Percentiles rank a stretch among this genome's conserved stretches.
phyloP scores from a whole-genome alignment of 164 flowering plant genomes.

The Pachysandra terminalis region DNA sequence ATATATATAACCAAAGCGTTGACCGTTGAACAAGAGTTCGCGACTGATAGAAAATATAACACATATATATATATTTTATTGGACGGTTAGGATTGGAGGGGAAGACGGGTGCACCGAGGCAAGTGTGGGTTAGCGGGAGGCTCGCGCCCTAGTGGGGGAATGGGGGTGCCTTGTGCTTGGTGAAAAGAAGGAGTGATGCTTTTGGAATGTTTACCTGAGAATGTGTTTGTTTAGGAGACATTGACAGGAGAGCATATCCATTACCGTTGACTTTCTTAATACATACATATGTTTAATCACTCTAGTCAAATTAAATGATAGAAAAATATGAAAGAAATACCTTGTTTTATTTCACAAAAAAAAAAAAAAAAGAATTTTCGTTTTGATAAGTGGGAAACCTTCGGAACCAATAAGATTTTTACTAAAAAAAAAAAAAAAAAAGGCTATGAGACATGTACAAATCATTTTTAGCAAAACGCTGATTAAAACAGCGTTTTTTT shows the following conservation, averaged over 20 bases:
- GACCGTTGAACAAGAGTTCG: too few relatives aligned
- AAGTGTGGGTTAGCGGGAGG: conserved; percentile 24
- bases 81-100: conserved; percentile 11
- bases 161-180: conserved; percentile 51
- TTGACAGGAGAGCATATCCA: conserved; percentile 44
- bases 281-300: conserved; percentile 3
- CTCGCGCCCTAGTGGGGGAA: conserved; percentile 18
- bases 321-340: too few relatives aligned
- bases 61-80: neutral
- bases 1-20: too few relatives aligned
- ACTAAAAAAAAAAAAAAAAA: too few relatives aligned
- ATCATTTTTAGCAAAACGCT: too few relatives aligned
- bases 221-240: conserved; percentile 46
- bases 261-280: conserved; percentile 43
- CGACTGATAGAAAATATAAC: too few relatives aligned
- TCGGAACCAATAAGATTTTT: too few relatives aligned
- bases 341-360: too few relatives aligned
- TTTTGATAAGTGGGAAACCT: too few relatives aligned
- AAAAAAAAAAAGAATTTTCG: too few relatives aligned
- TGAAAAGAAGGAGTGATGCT: conserved; percentile 16
- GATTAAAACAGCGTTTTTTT: too few relatives aligned
- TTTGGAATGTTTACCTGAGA: conserved; percentile 36
- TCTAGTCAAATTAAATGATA: conserved; percentile 12
- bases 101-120: conserved; percentile 37
- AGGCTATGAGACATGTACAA: too few relatives aligned